Evolutionary conservation across 495 filamentous ascomycete genomes (phyloP).

Genomic region (Aspergillus carlsbadensis): DNA sequence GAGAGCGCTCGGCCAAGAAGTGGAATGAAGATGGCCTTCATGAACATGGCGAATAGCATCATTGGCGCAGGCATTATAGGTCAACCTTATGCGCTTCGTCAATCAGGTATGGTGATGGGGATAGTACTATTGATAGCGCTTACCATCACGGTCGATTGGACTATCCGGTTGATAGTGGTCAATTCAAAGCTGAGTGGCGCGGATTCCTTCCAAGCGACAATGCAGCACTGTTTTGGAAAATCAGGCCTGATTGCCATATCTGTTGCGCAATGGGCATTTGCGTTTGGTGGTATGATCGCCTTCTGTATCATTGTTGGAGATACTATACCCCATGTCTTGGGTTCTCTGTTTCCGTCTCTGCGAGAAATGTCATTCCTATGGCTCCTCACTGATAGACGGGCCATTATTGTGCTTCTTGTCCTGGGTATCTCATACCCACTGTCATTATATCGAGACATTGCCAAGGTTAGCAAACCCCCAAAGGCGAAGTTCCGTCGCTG

Average conservation of each 20-base stretch:
- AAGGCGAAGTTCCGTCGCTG: conserved; percentile 13
- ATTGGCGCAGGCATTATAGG: conserved; percentile 98
- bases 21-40: conserved; percentile 72
- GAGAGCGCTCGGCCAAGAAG: conserved; percentile 64
- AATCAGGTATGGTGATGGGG: conserved; percentile 82
- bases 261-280: conserved; percentile 93
- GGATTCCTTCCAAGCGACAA: conserved; percentile 89
- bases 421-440: conserved; percentile 87
- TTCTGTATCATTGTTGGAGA: conserved; percentile 98
- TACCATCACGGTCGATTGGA: conserved; percentile 90
- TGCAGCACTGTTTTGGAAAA: conserved; percentile 90
- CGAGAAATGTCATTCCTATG: conserved; percentile 71
- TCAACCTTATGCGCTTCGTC: conserved; percentile 90
- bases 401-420: conserved; percentile 82
- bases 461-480: conserved; percentile 62
- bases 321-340: conserved; percentile 86
- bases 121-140: conserved; percentile 73
- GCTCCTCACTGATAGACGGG: conserved; percentile 75
- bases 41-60: conserved; percentile 99
- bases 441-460: conserved; percentile 92
- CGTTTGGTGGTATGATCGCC: conserved; percentile 97
- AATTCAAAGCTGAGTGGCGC: conserved; percentile 93
- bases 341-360: conserved; percentile 76
- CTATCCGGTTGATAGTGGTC: conserved; percentile 90
- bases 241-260: conserved; percentile 86